Base-by-base conservation (phyloP, 148 eudicot species). In the Arctostaphylos glauca region DNA sequence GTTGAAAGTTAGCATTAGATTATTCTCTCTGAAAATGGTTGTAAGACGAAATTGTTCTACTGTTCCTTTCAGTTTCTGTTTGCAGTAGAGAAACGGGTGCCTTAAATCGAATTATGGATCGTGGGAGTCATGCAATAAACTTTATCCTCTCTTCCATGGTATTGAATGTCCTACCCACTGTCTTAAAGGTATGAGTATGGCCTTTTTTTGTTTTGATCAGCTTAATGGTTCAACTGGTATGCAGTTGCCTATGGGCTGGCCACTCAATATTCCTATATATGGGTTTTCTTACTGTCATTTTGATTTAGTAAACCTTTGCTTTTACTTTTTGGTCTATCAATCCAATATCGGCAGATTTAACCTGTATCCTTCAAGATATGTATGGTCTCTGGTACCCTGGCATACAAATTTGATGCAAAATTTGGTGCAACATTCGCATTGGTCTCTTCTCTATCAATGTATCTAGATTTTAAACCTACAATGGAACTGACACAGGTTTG, bases 71-170 rank as follows among this genome's bases (percentile, higher is more conserved):
- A 56, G 81, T 55, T 73, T 83, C 48, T 74, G 53, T 78, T 79
- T 76, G 74, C 83, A 96, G 98, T 87, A 98, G 98, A 81, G 98
- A 96, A 89, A 96, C 98, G 78, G 98, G 98, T 80, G 98, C 85
- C 84, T 89, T 96, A 16, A 94, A 88, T 88, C 95, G 98, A 70
- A 92, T 90, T 75, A 94, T 96, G 82, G 98, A 96, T 85, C 98
- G 98, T 86, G 98, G 98, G 87, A 96, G 98, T 91, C 98, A 98
- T 84, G 98, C 97, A 81, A 96, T 96, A 84, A 94, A 94, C 85
- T 96, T 94, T 84, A 89, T 96, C 81, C 98, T 96, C 74, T 91
- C 97, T 43, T 85, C 98, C 80, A 96, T 93, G 98, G 95, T 96
- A 81, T 94, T 96, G 84, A 96, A 96, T 88, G 87, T 96, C 76